Base-by-base conservation (phyloP, 1,284 basidiomycete genomes). In the Entoloma clypeatum region DNA sequence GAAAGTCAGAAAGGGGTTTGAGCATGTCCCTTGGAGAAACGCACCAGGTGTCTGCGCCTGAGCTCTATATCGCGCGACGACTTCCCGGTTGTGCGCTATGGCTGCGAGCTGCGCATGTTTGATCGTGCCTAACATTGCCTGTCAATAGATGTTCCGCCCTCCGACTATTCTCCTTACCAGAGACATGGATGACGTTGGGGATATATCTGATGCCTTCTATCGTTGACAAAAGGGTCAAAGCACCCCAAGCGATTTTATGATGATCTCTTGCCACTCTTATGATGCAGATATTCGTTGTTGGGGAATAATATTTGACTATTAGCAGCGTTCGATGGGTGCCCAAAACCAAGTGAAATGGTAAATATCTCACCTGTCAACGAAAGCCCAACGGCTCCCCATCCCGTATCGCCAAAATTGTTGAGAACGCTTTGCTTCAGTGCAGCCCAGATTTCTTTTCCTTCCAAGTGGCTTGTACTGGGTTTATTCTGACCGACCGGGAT, bases 281-380 rank as follows among this genome's bases (percentile, higher is more conserved):
- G 53, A 91, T 89, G 53, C 81, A 86, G 0, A 89, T 67, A 48
- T 79, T 78, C 7, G 86, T 90, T 13, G 71, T 77, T 0, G 85
- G 82, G 0, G 87, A 89, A 54, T 79, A 88, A 54, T 90, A 91
- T 59, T 88, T 90, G 44, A 90, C 86, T 89, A 43, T 8, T 26
- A 18, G 5, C 27, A 5, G 17, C 16, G 10, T 2, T 26, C 27
- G 38, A 39, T 23, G 21, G 41, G 28, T 33, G 35, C 13, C 19
- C 21, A 13, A 11, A 13, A 22, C 22, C 14, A 36, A n/a, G n/a
- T n/a, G 28, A 7, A 23, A 7, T 11, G 19, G 13, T 8, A 22
- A 17, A 14, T n/a, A 9, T 43, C 67, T 60, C 39, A 85, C 86
- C 79, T 16, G 69, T 79, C 39, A 90, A 60, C 1, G 81, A 84